Percentiles rank a stretch among this genome's conserved stretches.
phyloP scores from a whole-genome alignment of 441 rosid genomes.

The Manihot esculenta region DNA sequence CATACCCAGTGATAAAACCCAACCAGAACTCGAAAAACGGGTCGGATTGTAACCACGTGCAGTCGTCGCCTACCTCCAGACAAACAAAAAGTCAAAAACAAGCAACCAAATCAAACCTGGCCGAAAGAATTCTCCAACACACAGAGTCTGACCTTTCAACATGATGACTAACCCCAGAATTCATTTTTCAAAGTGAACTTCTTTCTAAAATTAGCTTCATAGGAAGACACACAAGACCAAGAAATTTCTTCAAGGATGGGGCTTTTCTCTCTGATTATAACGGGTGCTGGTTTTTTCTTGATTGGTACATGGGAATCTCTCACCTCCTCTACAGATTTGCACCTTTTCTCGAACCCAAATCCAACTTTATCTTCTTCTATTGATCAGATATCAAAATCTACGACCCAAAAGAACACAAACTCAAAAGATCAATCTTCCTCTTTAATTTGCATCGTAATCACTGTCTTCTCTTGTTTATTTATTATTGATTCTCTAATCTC shows the following conservation, averaged over 20 bases:
- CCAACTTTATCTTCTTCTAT: conserved; percentile 34
- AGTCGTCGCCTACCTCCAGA: neutral
- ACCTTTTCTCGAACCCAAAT: neutral
- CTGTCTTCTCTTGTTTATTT: conserved; percentile 48
- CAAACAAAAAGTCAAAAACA: neutral
- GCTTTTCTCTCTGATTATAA: conserved; percentile 14
- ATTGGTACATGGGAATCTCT: conserved; percentile 24
- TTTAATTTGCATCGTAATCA: conserved; percentile 18
- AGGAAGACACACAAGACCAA: neutral
- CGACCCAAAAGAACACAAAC: conserved; percentile 10
- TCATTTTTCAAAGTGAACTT: neutral
- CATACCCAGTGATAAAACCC: neutral
- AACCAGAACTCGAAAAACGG: neutral
- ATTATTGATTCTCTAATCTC: conserved; percentile 57
- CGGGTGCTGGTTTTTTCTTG: conserved; percentile 20
- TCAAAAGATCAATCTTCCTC: conserved; percentile 12
- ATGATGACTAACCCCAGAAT: neutral
- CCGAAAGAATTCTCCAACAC: neutral
- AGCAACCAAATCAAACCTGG: neutral
- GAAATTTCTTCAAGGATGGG: conserved; percentile 16
- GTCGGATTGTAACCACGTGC: neutral
- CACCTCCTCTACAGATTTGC: neutral
- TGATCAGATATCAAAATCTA: conserved; percentile 22
- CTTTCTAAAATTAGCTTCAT: neutral
- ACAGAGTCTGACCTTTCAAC: conserved; percentile 3